A percentile compares a stretch with the other conserved stretches of the same genome.
phyloP scores from a whole-genome alignment of 305 asterid species.

The Solanum hybrid region DNA sequence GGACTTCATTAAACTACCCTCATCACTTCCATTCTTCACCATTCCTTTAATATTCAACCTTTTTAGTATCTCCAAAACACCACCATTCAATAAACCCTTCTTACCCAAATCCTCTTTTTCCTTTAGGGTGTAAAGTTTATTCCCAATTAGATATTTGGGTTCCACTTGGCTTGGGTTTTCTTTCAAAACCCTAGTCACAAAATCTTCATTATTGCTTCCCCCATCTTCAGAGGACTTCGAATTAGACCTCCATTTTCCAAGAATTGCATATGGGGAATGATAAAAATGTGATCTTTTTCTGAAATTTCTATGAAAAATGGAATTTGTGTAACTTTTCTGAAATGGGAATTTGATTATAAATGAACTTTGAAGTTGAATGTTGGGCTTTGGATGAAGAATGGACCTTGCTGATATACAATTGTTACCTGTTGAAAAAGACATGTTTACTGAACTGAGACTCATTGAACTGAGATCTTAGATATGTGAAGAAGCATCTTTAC shows the following conservation, averaged over 20 bases:
- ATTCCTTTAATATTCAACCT: conserved; percentile 54
- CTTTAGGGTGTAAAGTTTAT: conserved; percentile 57
- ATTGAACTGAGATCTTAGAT: neutral
- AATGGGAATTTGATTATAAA: conserved; percentile 21
- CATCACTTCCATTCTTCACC: conserved; percentile 16
- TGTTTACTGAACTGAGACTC: neutral
- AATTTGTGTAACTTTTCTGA: conserved; percentile 12
- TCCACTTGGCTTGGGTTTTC: conserved; percentile 93
- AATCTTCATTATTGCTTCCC: conserved; percentile 52
- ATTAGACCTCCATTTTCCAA: conserved; percentile 33
- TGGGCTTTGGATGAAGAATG: conserved; percentile 21
- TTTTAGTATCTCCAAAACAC: conserved; percentile 35
- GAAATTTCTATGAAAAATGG: conserved; percentile 14
- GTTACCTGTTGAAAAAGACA: neutral
- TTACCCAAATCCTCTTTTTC: conserved; percentile 63
- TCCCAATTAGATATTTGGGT: conserved; percentile 66
- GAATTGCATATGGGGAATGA: conserved; percentile 26
- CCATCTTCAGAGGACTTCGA: conserved; percentile 23
- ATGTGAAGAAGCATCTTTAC: neutral
- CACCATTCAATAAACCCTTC: conserved; percentile 25
- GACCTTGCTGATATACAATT: neutral
- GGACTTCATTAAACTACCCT: conserved; percentile 22
- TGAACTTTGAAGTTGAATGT: conserved; percentile 23
- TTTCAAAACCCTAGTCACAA: conserved; percentile 74
- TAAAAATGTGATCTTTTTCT: conserved; percentile 20